Base-by-base conservation (phyloP, 768 basidiomycete species). In the Leccinellum rugosiceps region DNA sequence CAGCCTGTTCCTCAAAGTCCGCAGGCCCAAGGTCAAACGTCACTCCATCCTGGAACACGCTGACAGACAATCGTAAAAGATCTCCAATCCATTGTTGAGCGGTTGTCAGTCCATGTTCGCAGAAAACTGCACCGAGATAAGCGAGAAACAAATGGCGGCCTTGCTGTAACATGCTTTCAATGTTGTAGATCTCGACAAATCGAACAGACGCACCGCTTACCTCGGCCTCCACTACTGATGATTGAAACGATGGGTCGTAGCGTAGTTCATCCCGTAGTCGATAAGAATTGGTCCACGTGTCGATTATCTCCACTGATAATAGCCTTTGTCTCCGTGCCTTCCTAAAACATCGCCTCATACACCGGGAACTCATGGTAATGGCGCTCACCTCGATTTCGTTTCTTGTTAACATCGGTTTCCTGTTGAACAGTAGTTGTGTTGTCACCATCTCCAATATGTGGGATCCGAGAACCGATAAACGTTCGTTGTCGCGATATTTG, bases 81-180 rank as follows among this genome's bases (percentile, higher is more conserved):
- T 59, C 66, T 45, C 72, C 76, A 64, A 88, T 78, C 88, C 88
- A 90, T 57, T 76, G 70, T 63, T 79, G 77, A 57, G 86, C 79
- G 34, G 68, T 71, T 17, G 73, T 67, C 59, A 80, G 71, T 43
- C 87, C 87, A 62, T 74, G 77, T 57, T 84, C 80, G 59, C 72
- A 65, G 64, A 78, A 87, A 26, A 87, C 77, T 38, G 81, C 88
- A 46, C 85, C 88, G 32, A 86, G 77, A 73, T 88, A 89, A 43
- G 87, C 83, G 63, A 80, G 75, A 67, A 90, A 87, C 19, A 89
- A 72, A 17, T 76, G 66, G 32, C 76, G 76, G 6, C 78, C 78
- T 75, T 87, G 84, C 84, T 86, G 60, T 19, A 67, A 41, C 52
- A 47, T 58, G 59, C 52, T 53, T 54, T 63, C 55, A 68, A 60